These are phyloP conservation scores for Candida sithepensis DNA, from an alignment of 805 yeast genomes.

Conservation along the genomic window DNA sequence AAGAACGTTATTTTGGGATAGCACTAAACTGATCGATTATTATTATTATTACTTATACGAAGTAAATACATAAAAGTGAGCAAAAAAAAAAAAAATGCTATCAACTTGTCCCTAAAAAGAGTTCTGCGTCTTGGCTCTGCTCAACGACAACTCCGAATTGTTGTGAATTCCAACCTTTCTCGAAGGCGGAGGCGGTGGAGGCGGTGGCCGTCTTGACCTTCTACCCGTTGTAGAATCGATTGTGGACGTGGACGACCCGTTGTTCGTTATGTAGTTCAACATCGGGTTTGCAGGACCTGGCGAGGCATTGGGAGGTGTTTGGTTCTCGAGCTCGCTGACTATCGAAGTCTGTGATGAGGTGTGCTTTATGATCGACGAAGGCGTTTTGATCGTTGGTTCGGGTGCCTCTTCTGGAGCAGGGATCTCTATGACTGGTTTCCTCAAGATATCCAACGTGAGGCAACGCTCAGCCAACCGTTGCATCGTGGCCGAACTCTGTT, in stretches of 20 bases:
- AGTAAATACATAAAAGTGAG: not conserved
- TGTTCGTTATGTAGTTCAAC: not conserved
- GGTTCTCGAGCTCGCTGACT: slow-evolving; percentile 15
- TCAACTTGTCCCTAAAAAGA: no score
- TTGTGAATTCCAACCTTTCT: slow-evolving; percentile 7
- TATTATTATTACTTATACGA: not conserved
- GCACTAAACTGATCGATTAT: not conserved
- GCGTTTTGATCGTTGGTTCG: not conserved
- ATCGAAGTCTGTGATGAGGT: slow-evolving; percentile 16
- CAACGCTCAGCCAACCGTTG: slow-evolving; percentile 40
- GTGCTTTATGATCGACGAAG: not conserved
- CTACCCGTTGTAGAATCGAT: slow-evolving; percentile 10
- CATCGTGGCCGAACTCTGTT: slow-evolving; percentile 36
- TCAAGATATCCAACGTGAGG: slow-evolving; percentile 22
- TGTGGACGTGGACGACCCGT: slow-evolving; percentile 9
- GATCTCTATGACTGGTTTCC: not conserved
- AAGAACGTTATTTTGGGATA: no score
- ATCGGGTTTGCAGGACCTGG: slow-evolving; percentile 1
- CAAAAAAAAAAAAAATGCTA: not conserved
- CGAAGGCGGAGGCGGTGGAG: slow-evolving; percentile 19
- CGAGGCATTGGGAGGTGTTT: slow-evolving; percentile 3
- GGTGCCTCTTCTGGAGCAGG: not conserved
- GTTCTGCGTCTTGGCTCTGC: slow-evolving; percentile 13
- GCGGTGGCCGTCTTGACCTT: slow-evolving; percentile 5
- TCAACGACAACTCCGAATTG: slow-evolving; percentile 17